These are phyloP conservation scores for Saxophila tyrrhenica DNA, from an alignment of 495 filamentous ascomycete genomes.

Conservation along the genomic window DNA sequence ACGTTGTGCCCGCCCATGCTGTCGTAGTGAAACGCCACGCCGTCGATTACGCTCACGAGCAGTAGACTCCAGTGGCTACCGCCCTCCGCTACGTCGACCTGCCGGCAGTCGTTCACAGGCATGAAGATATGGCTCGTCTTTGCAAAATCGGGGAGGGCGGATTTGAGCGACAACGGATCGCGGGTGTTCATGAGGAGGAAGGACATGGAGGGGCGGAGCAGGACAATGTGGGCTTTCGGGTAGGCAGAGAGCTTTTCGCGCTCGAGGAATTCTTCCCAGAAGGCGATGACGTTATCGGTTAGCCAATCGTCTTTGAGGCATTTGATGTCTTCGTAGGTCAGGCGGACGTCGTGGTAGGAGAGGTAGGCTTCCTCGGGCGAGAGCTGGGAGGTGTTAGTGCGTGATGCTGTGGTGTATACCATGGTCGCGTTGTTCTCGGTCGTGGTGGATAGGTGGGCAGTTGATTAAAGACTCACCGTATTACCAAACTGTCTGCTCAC, in stretches of 20 bases:
- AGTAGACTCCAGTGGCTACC: constrained; percentile 94
- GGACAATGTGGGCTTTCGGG: constrained; percentile 71
- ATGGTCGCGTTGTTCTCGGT: too few species aligned
- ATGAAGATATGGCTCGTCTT: constrained; percentile 90
- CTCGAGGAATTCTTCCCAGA: constrained; percentile 97
- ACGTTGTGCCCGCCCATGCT: constrained; percentile 68
- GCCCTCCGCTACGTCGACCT: constrained; percentile 66
- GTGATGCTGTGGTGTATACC: too few species aligned
- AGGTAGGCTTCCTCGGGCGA: constrained; percentile 61
- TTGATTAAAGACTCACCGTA: neutral
- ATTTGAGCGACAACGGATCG: constrained; percentile 59
- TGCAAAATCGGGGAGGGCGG: constrained; percentile 67
- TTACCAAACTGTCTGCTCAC: constrained; percentile 15
- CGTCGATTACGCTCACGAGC: constrained; percentile 76
- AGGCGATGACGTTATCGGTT: constrained; percentile 94
- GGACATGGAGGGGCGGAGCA: constrained; percentile 86
- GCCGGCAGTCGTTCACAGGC: constrained; percentile 81
- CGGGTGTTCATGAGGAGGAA: constrained; percentile 81
- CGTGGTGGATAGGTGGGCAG: neutral
- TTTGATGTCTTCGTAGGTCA: constrained; percentile 76
- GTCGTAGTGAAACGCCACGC: constrained; percentile 94
- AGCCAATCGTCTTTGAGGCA: constrained; percentile 88
- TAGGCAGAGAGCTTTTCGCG: constrained; percentile 68
- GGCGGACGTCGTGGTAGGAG: constrained; percentile 61
- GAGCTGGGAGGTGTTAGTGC: constrained; percentile 34